phyloP scores from a whole-genome alignment of 2,329 filamentous ascomycete genomes.

The Trichoderma sp. region DNA sequence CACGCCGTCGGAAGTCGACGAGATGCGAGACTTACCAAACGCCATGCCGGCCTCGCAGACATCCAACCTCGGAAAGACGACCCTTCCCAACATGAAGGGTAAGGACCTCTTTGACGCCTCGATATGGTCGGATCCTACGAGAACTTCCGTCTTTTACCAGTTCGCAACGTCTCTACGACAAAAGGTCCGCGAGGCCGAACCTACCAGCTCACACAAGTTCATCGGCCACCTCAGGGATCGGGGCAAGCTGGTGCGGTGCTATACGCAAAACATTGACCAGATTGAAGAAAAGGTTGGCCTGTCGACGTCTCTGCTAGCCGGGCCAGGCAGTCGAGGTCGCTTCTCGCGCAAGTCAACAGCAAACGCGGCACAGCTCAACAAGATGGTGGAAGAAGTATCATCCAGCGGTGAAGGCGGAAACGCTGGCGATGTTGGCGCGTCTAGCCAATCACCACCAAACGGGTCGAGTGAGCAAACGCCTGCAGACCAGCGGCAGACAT shows the following conservation, averaged over 20 bases:
- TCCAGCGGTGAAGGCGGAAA: conserved; percentile 22
- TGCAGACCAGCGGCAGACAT: conserved; percentile 5
- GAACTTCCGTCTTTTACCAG: conserved; percentile 69
- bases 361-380: conserved; percentile 34
- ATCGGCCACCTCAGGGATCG: conserved; percentile 65
- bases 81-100: conserved; percentile 63
- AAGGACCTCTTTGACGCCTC: conserved; percentile 69
- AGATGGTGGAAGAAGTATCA: conserved; percentile 39
- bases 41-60: conserved; percentile 40
- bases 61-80: conserved; percentile 34
- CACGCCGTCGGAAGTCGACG: conserved; percentile 46
- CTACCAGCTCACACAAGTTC: conserved; percentile 66
- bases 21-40: conserved; percentile 42
- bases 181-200: conserved; percentile 60
- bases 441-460: conserved; percentile 18
- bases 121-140: conserved; percentile 66
- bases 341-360: conserved; percentile 53
- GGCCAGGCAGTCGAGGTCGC: conserved; percentile 59
- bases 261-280: conserved; percentile 74
- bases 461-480: conserved; percentile 19
- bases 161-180: conserved; percentile 67
- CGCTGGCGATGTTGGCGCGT: not conserved
- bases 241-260: conserved; percentile 67
- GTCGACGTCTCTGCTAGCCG: conserved; percentile 59
- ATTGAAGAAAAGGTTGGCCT: conserved; percentile 70